Conservation (phyloP, 176 grass and related monocot genomes). For the Lolium perenne region DNA sequence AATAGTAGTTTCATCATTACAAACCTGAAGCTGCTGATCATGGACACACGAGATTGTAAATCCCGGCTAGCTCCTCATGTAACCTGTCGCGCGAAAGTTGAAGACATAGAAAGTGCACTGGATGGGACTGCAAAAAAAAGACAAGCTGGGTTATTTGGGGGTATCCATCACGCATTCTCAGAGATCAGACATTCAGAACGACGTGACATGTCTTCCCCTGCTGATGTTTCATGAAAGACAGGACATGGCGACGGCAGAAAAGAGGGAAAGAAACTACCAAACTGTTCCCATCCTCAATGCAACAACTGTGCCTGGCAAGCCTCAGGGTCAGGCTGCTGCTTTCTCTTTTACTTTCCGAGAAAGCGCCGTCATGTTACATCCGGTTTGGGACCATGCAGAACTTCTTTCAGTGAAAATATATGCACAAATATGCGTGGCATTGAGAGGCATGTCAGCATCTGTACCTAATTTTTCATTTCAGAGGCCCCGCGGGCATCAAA, state of each 20-base stretch:
- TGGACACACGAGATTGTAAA: neutral
- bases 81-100: neutral
- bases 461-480: neutral
- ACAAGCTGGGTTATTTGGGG: neutral
- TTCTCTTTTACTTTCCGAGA: slow-evolving; percentile 16
- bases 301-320: neutral
- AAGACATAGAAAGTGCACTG: neutral
- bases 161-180: neutral
- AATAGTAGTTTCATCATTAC: neutral
- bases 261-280: neutral
- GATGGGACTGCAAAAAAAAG: neutral
- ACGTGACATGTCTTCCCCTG: slow-evolving; percentile 8
- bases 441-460: neutral
- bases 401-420: neutral
- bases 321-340: neutral
- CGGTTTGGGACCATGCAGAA: neutral
- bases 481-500: neutral
- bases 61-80: neutral
- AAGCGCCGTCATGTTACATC: slow-evolving; percentile 31
- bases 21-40: too few species aligned
- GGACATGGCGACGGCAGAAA: neutral
- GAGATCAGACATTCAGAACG: neutral
- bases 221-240: slow-evolving; percentile 30
- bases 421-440: neutral
- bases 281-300: slow-evolving; percentile 8